Base-by-base conservation (phyloP, 768 basidiomycete species). In the Kwoniella shandongensis region DNA sequence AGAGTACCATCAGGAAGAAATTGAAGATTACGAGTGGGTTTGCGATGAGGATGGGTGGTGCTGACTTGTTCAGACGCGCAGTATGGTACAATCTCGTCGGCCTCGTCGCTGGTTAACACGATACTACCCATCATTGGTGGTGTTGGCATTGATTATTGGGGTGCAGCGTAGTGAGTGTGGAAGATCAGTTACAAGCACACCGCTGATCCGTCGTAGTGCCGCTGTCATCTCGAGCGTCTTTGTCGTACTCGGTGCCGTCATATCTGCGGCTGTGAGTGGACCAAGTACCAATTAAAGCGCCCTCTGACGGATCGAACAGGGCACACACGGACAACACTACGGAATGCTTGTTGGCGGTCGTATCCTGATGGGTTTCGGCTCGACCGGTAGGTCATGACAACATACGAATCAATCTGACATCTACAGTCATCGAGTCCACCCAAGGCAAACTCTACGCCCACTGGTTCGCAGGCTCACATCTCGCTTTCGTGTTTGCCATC, bases 91-190 rank as follows among this genome's bases (percentile, higher is more conserved):
- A 67, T 75, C 47, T 40, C 71, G 4, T 70, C 71, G 17, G 66
- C 73, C 1, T 64, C 67, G 23, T 69, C 57, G 47, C 62, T 75
- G 18, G 66, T 74, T 65, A 76, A 76, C 51, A 67, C 73, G 8
- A 61, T 76, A 30, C 59, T 73, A 13, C 75, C 75, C 17, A 64
- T 76, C 51, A 58, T 76, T 4, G 66, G 71, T 3, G 75, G 75
- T 32, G 60, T 76, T 7, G 62, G 70, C 7, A 76, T 75, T 46
- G 73, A 75, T 53, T 70, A 74, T 44, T 76, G 71, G 66, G 70
- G 70, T n/a, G 70, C 70, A 3, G 66, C 67, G 0, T 72, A 72
- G 67, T 66, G 39, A 51, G 68, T 66, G 1, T 23, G 29, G 23
- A 2, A 27, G 40, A 3, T 25, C n/a, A n/a, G n/a, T n/a, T n/a